Base-by-base conservation (phyloP, 345 rosid species). In the Ceriops zippeliana region DNA sequence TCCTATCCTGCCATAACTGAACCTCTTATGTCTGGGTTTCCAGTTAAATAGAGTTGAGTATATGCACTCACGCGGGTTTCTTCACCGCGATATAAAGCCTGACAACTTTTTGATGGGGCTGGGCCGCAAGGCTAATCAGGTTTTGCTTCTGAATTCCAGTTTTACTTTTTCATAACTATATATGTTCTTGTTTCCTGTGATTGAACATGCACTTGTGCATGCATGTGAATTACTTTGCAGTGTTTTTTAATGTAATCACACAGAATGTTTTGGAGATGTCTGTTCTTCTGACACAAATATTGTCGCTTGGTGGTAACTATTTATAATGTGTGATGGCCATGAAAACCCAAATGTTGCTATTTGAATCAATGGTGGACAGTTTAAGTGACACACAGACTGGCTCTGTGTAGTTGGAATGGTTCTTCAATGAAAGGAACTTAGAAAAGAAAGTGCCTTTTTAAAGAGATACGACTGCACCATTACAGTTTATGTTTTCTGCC, bases 61-160 rank as follows among this genome's bases (percentile, higher is more conserved):
- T 70, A 81, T 87, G 85, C 92, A 87, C 73, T 79, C 73, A 52
- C 80, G 84, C 35, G 57, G 85, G 82, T 86, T 87, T 74, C 88
- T 87, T 79, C 92, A 87, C 72, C 92, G 92, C 66, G 90, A 87
- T 71, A 87, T 87, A 65, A 87, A 87, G 81, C 92, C 92, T 73
- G 92, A 85, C 26, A 52, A 52, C 26, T 52, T 52, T 22, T 22
- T 52, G 5, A 52, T 52, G 24, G 24, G 57, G 21, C 67, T 87
- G n/a, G 92, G 90, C n/a, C 86, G 88, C 78, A 84, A 82, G 72
- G 88, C 88, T 31, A 86, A 87, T 79, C 88, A 85, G 87, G 92
- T 86, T 62, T 24, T 52, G 10, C 22, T 52, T 52, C 6, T 52
- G 57, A 20, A 52, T 20, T 19, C 57, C 1, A 3, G 6, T n/a